Conservation (phyloP, 1,284 basidiomycete genomes). For the Stereum hirsutum region DNA sequence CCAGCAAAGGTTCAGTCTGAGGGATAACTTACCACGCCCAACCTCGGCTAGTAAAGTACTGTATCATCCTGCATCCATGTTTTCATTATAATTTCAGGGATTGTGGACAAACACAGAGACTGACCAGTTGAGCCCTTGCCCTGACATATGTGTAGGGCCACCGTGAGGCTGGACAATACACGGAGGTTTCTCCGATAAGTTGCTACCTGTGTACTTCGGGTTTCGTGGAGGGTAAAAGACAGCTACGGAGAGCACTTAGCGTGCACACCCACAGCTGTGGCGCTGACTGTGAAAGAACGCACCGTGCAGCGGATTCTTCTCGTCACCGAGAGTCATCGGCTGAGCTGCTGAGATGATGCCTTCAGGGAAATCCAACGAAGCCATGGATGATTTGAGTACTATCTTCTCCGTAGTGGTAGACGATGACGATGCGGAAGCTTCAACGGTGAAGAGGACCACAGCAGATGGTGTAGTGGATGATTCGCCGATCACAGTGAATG, state of each 20-base stretch:
- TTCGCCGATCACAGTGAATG: slow-evolving; percentile 35
- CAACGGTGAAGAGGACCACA: slow-evolving; percentile 28
- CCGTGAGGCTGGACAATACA: slow-evolving; percentile 57
- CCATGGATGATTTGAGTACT: slow-evolving; percentile 19
- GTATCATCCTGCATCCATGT: no score
- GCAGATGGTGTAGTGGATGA: slow-evolving; percentile 25
- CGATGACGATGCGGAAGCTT: no score
- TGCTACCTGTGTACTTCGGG: slow-evolving; percentile 37
- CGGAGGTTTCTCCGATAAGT: slow-evolving; percentile 48
- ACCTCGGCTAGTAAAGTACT: slow-evolving; percentile 63
- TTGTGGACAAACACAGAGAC: no score
- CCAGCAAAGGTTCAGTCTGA: background rate
- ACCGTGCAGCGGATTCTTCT: no score
- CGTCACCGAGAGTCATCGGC: slow-evolving; percentile 23
- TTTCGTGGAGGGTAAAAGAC: slow-evolving; percentile 58
- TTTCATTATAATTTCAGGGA: no score
- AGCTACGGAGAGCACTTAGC: no score
- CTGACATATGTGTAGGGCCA: slow-evolving; percentile 45
- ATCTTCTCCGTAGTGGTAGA: slow-evolving; percentile 12
- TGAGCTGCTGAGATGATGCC: slow-evolving; percentile 36
- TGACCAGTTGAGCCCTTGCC: slow-evolving; percentile 41
- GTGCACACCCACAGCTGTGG: no score
- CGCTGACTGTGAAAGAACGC: no score
- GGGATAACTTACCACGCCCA: slow-evolving; percentile 40
- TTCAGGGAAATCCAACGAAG: slow-evolving; percentile 15